Evolutionary conservation across 441 rosid genomes (phyloP), one percentile per base, ranked within the genome.

Genomic region (Euphorbia neoarborescens): DNA sequence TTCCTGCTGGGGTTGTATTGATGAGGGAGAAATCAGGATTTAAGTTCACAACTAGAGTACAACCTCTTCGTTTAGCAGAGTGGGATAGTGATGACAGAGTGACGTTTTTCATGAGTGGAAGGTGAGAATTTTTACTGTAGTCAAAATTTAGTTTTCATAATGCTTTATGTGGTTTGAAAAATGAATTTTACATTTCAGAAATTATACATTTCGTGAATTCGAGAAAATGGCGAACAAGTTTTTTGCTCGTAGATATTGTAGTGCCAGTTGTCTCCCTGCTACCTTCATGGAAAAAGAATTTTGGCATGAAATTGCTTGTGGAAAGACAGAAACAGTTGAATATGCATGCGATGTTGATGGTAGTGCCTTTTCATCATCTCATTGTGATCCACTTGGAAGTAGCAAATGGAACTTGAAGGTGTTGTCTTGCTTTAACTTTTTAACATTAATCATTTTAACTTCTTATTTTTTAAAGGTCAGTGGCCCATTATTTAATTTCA

Each of bases 341-440:
- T 96, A 96, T 87, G 99, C 98, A 65, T 96, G 99, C 68, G 97
- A 96, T 83, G 98, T 96, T 83, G 99, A 96, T 77, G 99, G 99
- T 72, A 93, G 91, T 78, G 99, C 99, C 78, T 96, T 93, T 80
- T 93, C 98, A 78, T 93, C 96, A 69, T 89, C 88, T 76, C 82
- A 87, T 74, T 73, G 73, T 73, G 98, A 93, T 77, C 91, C 86
- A 0, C 94, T 96, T 74, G 99, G 99, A 82, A 86, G 78, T 86
- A 91, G 99, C 91, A 89, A 93, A 77, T 93, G 96, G 94, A 96
- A 93, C 84, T 91, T 96, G 81, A 93, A 93, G 94, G 99, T 96
- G 78, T 77, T 54, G 70, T 82, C 70, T 82, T 65, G 65, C 76
- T 79, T 56, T 38, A 14, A 19, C 66, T 51, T 69, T 73, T 62